Evolutionary conservation across 345 rosid genomes (phyloP), one percentile per base, ranked within the genome.

Genomic region (Corchorus olitorius): DNA sequence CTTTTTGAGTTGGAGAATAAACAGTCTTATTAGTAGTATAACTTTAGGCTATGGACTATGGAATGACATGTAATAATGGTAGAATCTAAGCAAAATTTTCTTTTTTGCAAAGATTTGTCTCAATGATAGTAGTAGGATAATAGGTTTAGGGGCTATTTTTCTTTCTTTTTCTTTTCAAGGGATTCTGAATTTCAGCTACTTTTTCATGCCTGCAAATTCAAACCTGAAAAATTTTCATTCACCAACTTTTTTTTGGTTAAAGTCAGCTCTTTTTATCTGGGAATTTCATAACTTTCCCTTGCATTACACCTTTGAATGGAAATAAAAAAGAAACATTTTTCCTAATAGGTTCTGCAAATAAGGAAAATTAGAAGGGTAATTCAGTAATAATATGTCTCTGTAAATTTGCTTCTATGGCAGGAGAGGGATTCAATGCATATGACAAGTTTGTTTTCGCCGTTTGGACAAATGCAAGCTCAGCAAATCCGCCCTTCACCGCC

Each of bases 361-460:
- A 43, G 20, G 39, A 7, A 15, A 9, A 58, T 37, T 55, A 4
- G 8, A 70, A 68, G 78, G 81, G 77, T 55, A 53, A 64, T 77
- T 75, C 34, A 49, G 81, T 82, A 34, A 70, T 69, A 41, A n/a
- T 12, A 6, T 13, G 43, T 45, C 61, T 14, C n/a, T 75, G n/a
- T 67, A 39, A 17, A 48, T 34, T 52, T 53, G 14, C 20, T 71
- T 15, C 10, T 65, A 12, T 79, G 72, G 82, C 78, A 88, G 96
- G 96, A 82, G 72, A 84, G 89, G 66, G 92, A 89, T 74, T 67
- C 91, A n/a, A 82, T 87, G 77, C 89, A 86, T 75, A 84, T 91
- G 89, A 71, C 89, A 56, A 80, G 85, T 53, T 75, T 88, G 83
- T 91, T 91, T 74, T 88, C 93, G 73, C 76, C 87, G 58, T 86